These are phyloP conservation scores for Brasenia schreberi DNA, from an alignment of 164 flowering plant genomes.

Conservation along the genomic window DNA sequence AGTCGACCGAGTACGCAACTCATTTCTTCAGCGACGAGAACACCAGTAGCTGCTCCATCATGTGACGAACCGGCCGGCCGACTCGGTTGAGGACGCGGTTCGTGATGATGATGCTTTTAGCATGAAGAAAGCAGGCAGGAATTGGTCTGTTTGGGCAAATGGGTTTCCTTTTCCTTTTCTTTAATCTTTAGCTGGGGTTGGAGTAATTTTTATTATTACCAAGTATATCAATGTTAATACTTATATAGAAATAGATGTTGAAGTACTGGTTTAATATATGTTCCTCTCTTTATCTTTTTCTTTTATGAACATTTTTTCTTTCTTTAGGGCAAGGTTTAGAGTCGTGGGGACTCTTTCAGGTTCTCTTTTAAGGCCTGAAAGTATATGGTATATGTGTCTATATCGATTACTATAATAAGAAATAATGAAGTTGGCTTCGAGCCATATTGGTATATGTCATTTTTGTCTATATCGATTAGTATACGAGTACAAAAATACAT, in stretches of 20 bases:
- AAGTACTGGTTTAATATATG: neutral
- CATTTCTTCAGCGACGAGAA: constrained; percentile 80
- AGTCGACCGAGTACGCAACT: constrained; percentile 9
- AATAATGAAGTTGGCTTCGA: no score
- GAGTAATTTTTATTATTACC: neutral
- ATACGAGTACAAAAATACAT: no score
- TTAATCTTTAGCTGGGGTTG: neutral
- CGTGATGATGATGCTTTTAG: neutral
- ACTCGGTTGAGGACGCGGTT: neutral
- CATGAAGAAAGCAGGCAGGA: neutral
- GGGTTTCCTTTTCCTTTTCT: neutral
- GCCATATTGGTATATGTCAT: no score
- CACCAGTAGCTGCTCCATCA: constrained; percentile 70
- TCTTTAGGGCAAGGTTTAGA: no score
- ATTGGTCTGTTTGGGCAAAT: neutral
- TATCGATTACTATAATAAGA: no score
- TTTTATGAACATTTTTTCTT: no score
- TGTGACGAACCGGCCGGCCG: constrained; percentile 30
- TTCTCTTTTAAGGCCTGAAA: no score
- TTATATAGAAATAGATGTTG: neutral
- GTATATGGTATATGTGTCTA: no score
- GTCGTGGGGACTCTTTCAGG: neutral
- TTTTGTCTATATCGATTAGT: no score
- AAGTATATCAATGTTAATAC: neutral
- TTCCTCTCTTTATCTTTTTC: neutral